Evolutionary conservation across 768 basidiomycete species (phyloP).

Genomic region (Hygrocybe coccinea): DNA sequence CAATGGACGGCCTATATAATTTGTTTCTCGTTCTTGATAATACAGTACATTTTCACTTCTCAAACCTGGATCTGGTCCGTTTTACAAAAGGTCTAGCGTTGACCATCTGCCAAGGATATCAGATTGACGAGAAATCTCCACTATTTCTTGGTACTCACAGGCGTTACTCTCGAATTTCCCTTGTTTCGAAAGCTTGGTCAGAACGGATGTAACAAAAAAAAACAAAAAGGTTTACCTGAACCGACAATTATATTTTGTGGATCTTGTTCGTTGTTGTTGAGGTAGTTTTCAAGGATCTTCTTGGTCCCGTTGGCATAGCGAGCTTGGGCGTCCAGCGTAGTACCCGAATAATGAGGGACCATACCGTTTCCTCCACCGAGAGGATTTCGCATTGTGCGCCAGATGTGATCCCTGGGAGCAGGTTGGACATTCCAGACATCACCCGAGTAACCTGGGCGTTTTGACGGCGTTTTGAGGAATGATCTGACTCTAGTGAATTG

Average conservation of each 20-base stretch:
- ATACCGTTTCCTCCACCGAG: slow-evolving; percentile 86
- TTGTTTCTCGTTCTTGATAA: too few species aligned
- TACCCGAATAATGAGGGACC: slow-evolving; percentile 84
- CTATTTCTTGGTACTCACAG: slow-evolving; percentile 24
- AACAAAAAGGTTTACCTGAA: slow-evolving; percentile 41
- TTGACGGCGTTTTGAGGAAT: slow-evolving; percentile 26
- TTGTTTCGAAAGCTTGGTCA: slow-evolving; percentile 8
- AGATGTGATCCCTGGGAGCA: slow-evolving; percentile 79
- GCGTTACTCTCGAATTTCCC: slow-evolving; percentile 44
- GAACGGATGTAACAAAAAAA: background rate
- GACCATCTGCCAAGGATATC: too few species aligned
- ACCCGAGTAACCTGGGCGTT: slow-evolving; percentile 22
- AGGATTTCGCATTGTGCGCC: slow-evolving; percentile 78
- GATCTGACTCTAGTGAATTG: background rate
- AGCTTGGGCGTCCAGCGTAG: slow-evolving; percentile 83
- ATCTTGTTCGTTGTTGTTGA: slow-evolving; percentile 60
- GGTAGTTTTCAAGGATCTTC: slow-evolving; percentile 69
- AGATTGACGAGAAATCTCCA: too few species aligned
- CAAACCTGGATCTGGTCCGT: too few species aligned
- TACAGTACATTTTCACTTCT: too few species aligned
- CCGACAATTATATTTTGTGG: slow-evolving; percentile 79
- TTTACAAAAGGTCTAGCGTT: too few species aligned
- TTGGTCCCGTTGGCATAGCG: slow-evolving; percentile 75
- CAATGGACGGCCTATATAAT: too few species aligned
- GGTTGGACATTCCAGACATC: slow-evolving; percentile 90